A percentile compares a stretch with the other conserved stretches of the same genome.
Evolutionary conservation across 2,329 filamentous ascomycete species (phyloP).

Genomic region (Diaporthe citri): DNA sequence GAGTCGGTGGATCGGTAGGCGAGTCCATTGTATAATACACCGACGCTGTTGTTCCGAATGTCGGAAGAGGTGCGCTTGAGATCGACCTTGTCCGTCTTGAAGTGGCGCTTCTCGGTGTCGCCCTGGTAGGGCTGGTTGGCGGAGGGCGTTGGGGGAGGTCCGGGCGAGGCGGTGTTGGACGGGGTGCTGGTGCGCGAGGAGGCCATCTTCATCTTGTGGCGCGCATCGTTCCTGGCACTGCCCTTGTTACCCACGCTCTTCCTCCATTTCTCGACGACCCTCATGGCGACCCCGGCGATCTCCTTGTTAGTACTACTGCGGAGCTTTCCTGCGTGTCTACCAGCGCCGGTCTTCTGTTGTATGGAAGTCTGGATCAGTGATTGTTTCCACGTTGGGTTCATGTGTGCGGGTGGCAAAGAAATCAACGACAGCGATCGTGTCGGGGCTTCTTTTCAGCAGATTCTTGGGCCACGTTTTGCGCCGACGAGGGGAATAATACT

Average conservation of each 20-base stretch:
- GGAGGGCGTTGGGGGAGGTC: slow-evolving; percentile 49
- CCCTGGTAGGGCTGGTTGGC: slow-evolving; percentile 66
- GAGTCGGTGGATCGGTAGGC: slow-evolving; percentile 78
- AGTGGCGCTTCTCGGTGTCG: slow-evolving; percentile 83
- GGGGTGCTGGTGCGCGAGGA: slow-evolving; percentile 58
- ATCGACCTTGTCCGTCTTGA: slow-evolving; percentile 84
- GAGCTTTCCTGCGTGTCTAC: slow-evolving; percentile 87
- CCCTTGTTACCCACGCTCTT: slow-evolving; percentile 77
- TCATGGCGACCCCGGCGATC: slow-evolving; percentile 80
- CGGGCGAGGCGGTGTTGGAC: slow-evolving; percentile 67
- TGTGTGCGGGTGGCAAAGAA: neutral
- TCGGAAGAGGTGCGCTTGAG: slow-evolving; percentile 79
- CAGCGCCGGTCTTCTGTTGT: slow-evolving; percentile 83
- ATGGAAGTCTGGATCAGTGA: slow-evolving; percentile 14
- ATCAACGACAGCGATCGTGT: neutral
- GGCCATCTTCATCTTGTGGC: slow-evolving; percentile 47
- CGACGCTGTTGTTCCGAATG: slow-evolving; percentile 86
- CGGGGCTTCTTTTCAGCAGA: neutral
- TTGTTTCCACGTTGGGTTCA: too few species aligned
- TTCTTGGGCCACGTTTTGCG: neutral
- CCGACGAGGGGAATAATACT: neutral
- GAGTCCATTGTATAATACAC: slow-evolving; percentile 93
- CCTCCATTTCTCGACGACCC: slow-evolving; percentile 91
- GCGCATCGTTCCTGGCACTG: slow-evolving; percentile 50
- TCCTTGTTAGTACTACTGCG: slow-evolving; percentile 83